A percentile compares a stretch with the other conserved stretches of the same genome.
Evolutionary conservation across 75 land plant species (phyloP).

Genomic region (Pseudotsuga menziesii): DNA sequence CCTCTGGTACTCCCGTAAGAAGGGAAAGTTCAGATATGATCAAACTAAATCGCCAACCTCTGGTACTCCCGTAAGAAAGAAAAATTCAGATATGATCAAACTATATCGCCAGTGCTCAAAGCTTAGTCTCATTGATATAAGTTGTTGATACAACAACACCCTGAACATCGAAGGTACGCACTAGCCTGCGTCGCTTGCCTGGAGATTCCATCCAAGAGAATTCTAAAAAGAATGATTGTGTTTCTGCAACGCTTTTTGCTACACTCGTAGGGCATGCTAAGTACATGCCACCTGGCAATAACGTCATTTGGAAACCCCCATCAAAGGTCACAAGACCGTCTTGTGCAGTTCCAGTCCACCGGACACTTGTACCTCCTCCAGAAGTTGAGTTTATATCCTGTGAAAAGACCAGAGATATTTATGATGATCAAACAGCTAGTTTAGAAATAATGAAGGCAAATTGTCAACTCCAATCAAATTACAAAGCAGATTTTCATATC

Average conservation of each 20-base stretch:
- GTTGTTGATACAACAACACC: slow-evolving; percentile 95
- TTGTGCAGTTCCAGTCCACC: slow-evolving; percentile 54
- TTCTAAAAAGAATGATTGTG: slow-evolving; percentile 83
- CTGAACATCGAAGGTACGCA: slow-evolving; percentile 84
- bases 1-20: no score
- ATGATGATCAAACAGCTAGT: slow-evolving; percentile 1
- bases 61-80: no score
- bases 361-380: slow-evolving; percentile 42
- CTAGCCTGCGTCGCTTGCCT: slow-evolving; percentile 73
- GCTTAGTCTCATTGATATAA: slow-evolving; percentile 55
- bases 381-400: slow-evolving; percentile 69
- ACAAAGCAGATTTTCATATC: neutral
- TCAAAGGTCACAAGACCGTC: slow-evolving; percentile 57
- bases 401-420: neutral
- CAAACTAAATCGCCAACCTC: no score
- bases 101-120: slow-evolving; percentile 16
- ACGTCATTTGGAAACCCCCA: slow-evolving; percentile 63
- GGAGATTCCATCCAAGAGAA: slow-evolving; percentile 89
- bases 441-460: neutral
- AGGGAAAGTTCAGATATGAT: no score
- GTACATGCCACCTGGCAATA: slow-evolving; percentile 82
- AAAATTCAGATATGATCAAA: no score
- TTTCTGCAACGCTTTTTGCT: slow-evolving; percentile 62
- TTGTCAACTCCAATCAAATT: neutral
- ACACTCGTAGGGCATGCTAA: slow-evolving; percentile 77